These are phyloP conservation scores for Macaranga tanarius DNA, from an alignment of 441 rosid species.

Conservation along the genomic window DNA sequence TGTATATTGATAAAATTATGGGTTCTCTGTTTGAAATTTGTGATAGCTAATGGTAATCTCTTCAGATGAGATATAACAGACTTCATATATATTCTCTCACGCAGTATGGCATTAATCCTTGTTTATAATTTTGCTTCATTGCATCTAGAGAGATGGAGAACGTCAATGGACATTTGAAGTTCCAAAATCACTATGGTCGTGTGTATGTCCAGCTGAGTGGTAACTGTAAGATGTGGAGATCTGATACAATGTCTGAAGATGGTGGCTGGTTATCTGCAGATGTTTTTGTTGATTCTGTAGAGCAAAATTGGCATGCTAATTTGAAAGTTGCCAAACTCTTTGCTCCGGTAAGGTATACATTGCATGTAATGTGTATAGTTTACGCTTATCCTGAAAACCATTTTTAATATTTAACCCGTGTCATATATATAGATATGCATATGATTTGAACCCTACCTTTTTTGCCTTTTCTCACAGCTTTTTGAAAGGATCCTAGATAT, in stretches of 20 bases:
- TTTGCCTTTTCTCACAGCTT: constrained; percentile 55
- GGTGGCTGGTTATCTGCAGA: constrained; percentile 96
- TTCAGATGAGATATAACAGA: background rate
- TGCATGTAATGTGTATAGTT: constrained; percentile 23
- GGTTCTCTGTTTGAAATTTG: background rate
- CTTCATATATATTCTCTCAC: background rate
- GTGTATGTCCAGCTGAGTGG: constrained; percentile 87
- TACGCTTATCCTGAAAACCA: background rate
- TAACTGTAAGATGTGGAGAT: constrained; percentile 92
- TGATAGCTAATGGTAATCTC: background rate
- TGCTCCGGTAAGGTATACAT: constrained; percentile 83
- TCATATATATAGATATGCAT: constrained; percentile 25
- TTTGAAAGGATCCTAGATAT: constrained; percentile 94
- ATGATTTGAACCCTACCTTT: constrained; percentile 22
- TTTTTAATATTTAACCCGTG: constrained; percentile 13
- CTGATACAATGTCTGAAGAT: constrained; percentile 69
- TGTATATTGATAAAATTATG: background rate
- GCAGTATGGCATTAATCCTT: constrained; percentile 17
- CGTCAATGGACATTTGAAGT: constrained; percentile 77
- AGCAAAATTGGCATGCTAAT: constrained; percentile 98
- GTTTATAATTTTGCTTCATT: constrained; percentile 28
- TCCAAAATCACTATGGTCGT: constrained; percentile 89
- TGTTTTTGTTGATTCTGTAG: constrained; percentile 88
- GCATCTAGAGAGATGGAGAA: constrained; percentile 83
- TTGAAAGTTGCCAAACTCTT: constrained; percentile 76